Conservation (phyloP, 441 rosid species). For the Erodium trifolium region DNA sequence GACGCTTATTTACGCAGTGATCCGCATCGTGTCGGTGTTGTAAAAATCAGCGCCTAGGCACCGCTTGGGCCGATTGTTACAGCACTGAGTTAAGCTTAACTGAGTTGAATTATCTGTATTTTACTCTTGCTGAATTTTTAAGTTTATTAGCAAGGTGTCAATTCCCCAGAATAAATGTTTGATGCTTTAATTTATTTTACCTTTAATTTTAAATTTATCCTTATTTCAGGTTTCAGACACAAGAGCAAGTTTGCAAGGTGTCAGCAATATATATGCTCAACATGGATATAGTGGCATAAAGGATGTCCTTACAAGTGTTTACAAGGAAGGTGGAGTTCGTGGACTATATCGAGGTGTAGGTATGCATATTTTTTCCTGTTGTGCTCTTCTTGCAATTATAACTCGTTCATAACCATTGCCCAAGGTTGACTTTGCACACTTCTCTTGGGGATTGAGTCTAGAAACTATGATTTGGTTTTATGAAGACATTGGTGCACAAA, state of each 20-base stretch:
- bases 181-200: slow-evolving; percentile 10
- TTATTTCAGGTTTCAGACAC: slow-evolving; percentile 45
- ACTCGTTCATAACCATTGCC: neutral
- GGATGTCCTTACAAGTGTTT: slow-evolving; percentile 64
- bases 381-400: neutral
- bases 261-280: slow-evolving; percentile 33
- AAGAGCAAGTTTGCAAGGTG: slow-evolving; percentile 28
- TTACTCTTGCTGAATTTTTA: neutral
- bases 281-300: slow-evolving; percentile 64
- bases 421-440: slow-evolving; percentile 1
- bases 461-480: neutral
- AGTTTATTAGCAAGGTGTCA: slow-evolving; percentile 3
- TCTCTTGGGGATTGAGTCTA: neutral
- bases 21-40: neutral
- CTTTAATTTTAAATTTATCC: slow-evolving; percentile 13
- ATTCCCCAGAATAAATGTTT: slow-evolving; percentile 8
- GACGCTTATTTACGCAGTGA: neutral
- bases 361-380: slow-evolving; percentile 25
- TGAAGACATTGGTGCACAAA: neutral
- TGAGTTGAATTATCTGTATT: neutral
- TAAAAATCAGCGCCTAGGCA: too few species aligned
- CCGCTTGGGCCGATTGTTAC: too few species aligned
- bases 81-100: neutral
- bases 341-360: slow-evolving; percentile 85
- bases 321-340: slow-evolving; percentile 75